A percentile compares a stretch with the other conserved stretches of the same genome.
Evolutionary conservation across 1,284 basidiomycete species (phyloP).

Genomic region (Cryptococcus floricola): DNA sequence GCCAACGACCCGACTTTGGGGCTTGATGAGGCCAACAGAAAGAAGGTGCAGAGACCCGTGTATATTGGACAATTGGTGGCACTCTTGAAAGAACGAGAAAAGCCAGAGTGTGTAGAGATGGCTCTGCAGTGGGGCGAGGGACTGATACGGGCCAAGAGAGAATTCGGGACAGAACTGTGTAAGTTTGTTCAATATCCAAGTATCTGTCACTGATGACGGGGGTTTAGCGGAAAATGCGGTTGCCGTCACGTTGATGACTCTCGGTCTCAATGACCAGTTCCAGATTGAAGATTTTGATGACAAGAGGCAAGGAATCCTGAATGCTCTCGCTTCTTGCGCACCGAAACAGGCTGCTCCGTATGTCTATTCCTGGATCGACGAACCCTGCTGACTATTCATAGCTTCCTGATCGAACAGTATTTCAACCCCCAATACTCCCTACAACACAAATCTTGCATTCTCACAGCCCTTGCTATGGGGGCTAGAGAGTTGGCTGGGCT

Average conservation of each 20-base stretch:
- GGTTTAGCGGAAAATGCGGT: constrained; percentile 76
- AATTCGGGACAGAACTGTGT: constrained; percentile 82
- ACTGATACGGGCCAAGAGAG: constrained; percentile 71
- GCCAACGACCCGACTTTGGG: constrained; percentile 73
- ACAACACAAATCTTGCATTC: constrained; percentile 74
- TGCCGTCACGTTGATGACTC: constrained; percentile 68
- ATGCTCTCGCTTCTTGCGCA: constrained; percentile 72
- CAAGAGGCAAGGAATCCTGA: constrained; percentile 69
- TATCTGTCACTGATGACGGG: not conserved
- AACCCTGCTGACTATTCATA: constrained; percentile 37
- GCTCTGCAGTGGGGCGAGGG: constrained; percentile 72
- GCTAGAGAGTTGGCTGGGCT: constrained; percentile 78
- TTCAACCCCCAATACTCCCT: constrained; percentile 88
- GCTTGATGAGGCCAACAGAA: constrained; percentile 48
- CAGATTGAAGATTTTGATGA: constrained; percentile 74
- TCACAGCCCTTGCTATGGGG: constrained; percentile 79
- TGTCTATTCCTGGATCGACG: constrained; percentile 20
- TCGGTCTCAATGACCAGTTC: constrained; percentile 77
- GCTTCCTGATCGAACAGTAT: constrained; percentile 82
- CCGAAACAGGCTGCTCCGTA: constrained; percentile 75
- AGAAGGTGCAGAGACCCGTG: constrained; percentile 68
- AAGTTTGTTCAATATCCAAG: constrained; percentile 14
- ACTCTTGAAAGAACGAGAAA: constrained; percentile 64
- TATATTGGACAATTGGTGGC: constrained; percentile 76
- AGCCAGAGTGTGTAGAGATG: constrained; percentile 71